phyloP scores from a whole-genome alignment of 345 rosid species.

The Hibiscus trionum region DNA sequence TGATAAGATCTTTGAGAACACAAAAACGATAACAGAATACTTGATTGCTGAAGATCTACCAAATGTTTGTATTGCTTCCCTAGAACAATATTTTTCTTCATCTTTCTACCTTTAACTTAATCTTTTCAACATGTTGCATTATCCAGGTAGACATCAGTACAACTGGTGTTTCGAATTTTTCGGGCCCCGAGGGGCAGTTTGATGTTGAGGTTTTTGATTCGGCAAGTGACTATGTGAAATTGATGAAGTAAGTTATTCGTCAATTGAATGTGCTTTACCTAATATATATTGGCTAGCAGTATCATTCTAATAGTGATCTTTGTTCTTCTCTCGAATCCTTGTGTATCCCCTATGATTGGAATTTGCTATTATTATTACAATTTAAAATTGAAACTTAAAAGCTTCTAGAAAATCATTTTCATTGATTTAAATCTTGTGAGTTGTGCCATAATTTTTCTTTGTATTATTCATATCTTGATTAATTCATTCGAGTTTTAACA shows the following conservation, averaged over 20 bases:
- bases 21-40: slow-evolving; percentile 84
- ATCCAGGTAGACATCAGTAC: slow-evolving; percentile 72
- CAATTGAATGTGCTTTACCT: neutral
- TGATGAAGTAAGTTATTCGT: slow-evolving; percentile 74
- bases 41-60: slow-evolving; percentile 68
- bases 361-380: neutral
- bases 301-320: neutral
- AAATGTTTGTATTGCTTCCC: slow-evolving; percentile 36
- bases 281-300: neutral
- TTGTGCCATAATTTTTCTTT: neutral
- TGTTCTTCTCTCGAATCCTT: neutral
- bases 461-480: neutral
- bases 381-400: neutral
- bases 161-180: slow-evolving; percentile 41
- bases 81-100: neutral
- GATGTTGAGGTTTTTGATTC: slow-evolving; percentile 98
- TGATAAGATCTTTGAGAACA: slow-evolving; percentile 89
- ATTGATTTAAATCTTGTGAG: neutral
- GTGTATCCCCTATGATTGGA: neutral
- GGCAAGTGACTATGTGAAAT: slow-evolving; percentile 73
- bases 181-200: slow-evolving; percentile 79
- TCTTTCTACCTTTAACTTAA: neutral
- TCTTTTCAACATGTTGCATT: slow-evolving; percentile 3
- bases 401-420: neutral
- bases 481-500: neutral